Percentiles rank a stretch among this genome's conserved stretches.
phyloP scores from a whole-genome alignment of 305 asterid species.

The Fraxinus dipetala region DNA sequence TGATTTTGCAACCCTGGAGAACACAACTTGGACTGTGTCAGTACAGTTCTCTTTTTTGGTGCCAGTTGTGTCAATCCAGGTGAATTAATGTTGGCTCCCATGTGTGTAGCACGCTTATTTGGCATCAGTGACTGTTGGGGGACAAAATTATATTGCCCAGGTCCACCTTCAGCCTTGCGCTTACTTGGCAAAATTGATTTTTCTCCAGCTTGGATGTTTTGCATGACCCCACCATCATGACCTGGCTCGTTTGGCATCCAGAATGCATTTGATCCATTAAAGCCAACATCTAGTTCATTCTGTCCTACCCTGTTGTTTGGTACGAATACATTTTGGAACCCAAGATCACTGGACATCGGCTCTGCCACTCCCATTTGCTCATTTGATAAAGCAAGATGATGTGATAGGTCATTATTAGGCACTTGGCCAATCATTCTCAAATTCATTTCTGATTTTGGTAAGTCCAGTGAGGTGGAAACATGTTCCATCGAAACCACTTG shows the following conservation, averaged over 20 bases:
- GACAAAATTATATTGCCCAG: slow-evolving; percentile 25
- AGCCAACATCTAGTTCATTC: slow-evolving; percentile 31
- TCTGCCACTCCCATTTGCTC: slow-evolving; percentile 23
- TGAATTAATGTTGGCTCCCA: slow-evolving; percentile 31
- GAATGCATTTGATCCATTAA: slow-evolving; percentile 29
- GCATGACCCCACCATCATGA: slow-evolving; percentile 23
- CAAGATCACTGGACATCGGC: slow-evolving; percentile 7
- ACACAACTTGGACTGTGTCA: slow-evolving; percentile 40
- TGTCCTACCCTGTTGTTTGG: slow-evolving; percentile 26
- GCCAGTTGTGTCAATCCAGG: slow-evolving; percentile 38
- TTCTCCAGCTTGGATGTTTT: slow-evolving; percentile 34
- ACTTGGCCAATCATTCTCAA: slow-evolving; percentile 18
- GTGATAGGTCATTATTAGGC: slow-evolving; percentile 22
- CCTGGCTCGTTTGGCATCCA: slow-evolving; percentile 36
- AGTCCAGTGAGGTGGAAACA: slow-evolving; percentile 21
- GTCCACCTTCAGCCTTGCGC: slow-evolving; percentile 74
- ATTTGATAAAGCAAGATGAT: slow-evolving; percentile 29
- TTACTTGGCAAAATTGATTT: slow-evolving; percentile 49
- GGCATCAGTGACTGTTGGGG: slow-evolving; percentile 42
- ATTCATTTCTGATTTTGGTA: slow-evolving; percentile 23
- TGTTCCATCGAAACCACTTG: slow-evolving; percentile 21
- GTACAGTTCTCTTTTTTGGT: slow-evolving; percentile 35
- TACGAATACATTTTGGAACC: slow-evolving; percentile 18
- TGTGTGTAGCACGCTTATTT: slow-evolving; percentile 50
- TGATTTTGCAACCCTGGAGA: slow-evolving; percentile 36